Conservation (phyloP, 768 basidiomycete genomes). For the Psilocybe cyanescens region DNA sequence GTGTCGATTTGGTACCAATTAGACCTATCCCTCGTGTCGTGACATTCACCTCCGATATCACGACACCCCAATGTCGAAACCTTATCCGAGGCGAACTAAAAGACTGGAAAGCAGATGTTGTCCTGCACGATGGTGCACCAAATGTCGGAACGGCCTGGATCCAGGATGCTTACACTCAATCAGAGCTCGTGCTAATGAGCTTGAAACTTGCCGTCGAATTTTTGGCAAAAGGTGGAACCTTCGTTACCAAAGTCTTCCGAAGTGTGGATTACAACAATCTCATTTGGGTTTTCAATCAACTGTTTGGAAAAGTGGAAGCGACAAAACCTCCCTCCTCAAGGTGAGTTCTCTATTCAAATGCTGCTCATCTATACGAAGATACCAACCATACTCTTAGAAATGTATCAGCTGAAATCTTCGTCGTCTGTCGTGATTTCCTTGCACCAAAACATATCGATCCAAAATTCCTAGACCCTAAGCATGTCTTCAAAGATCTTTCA, state of each 20-base stretch:
- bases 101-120: constrained; percentile 99
- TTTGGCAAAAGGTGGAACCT: constrained; percentile 89
- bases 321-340: constrained; percentile 98
- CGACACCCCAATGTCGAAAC: constrained; percentile 87
- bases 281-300: constrained; percentile 97
- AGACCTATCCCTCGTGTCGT: constrained; percentile 92
- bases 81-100: constrained; percentile 87
- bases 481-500: constrained; percentile 94
- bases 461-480: constrained; percentile 95
- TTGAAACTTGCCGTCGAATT: constrained; percentile 96
- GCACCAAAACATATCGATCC: constrained; percentile 97
- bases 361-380: neutral
- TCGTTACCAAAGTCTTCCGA: constrained; percentile 98
- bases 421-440: constrained; percentile 93
- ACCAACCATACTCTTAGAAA: constrained; percentile 59
- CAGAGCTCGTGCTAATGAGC: constrained; percentile 94
- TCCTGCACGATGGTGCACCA: constrained; percentile 98
- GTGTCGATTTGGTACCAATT: constrained; percentile 95
- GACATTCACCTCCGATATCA: constrained; percentile 94
- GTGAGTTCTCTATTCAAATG: constrained; percentile 41
- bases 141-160: constrained; percentile 99
- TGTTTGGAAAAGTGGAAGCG: constrained; percentile 96
- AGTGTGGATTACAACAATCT: constrained; percentile 98
- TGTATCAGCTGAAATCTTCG: constrained; percentile 99
- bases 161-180: constrained; percentile 97